A percentile compares a stretch with the other conserved stretches of the same genome.
Conservation (phyloP, 768 basidiomycete genomes). For the Boletellus sp. region DNA sequence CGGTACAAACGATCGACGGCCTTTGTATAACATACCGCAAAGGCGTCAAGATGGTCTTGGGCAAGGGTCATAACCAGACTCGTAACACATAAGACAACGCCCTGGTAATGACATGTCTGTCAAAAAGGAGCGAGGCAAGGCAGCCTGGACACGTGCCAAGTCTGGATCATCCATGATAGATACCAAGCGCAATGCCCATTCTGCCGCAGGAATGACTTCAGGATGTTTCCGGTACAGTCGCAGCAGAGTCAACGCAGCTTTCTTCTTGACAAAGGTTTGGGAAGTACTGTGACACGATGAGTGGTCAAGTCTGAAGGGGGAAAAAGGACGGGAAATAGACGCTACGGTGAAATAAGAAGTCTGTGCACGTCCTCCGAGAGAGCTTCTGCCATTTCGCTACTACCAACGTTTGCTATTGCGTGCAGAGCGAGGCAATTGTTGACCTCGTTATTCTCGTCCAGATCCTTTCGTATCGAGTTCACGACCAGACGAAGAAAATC, state of each 20-base stretch:
- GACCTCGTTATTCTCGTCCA: constrained; percentile 91
- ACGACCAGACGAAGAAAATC: constrained; percentile 95
- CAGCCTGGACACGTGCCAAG: constrained; percentile 47
- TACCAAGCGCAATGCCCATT: constrained; percentile 95
- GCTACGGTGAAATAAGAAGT: constrained; percentile 89
- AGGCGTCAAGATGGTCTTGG: constrained; percentile 90
- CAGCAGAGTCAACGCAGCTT: constrained; percentile 90
- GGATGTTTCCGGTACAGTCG: constrained; percentile 95
- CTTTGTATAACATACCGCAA: constrained; percentile 88
- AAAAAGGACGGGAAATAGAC: constrained; percentile 6
- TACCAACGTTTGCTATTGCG: constrained; percentile 97
- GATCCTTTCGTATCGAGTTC: constrained; percentile 96
- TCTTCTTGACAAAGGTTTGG: constrained; percentile 94
- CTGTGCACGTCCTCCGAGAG: constrained; percentile 92
- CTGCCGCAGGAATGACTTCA: constrained; percentile 85
- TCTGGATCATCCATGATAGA: constrained; percentile 95
- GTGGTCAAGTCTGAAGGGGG: constrained; percentile 4
- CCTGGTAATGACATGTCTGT: constrained; percentile 43
- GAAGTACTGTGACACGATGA: constrained; percentile 64
- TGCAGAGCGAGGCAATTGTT: constrained; percentile 96
- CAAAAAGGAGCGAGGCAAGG: not conserved
- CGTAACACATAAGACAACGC: constrained; percentile 91
- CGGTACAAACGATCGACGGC: constrained; percentile 86
- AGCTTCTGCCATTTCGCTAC: constrained; percentile 97
- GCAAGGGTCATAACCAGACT: constrained; percentile 92